phyloP scores from a whole-genome alignment of 163 green algal genomes.

The Volvox carteri region DNA sequence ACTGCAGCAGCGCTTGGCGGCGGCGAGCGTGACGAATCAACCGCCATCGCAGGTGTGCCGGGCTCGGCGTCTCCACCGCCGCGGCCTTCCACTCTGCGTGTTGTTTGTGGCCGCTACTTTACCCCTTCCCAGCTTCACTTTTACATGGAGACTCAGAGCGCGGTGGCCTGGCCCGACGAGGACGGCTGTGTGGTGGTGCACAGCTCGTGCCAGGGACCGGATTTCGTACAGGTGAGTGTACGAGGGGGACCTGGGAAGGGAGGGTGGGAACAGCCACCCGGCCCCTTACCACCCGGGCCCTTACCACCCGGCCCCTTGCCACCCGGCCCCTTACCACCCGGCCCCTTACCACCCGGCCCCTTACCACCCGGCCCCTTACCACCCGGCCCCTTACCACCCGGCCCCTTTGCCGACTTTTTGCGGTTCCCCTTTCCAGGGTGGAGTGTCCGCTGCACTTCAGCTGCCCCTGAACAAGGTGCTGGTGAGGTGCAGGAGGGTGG shows the following conservation, averaged over 20 bases:
- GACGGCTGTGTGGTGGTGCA: slow-evolving; percentile 71
- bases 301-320: background rate
- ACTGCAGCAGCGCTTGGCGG: slow-evolving; percentile 35
- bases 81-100: background rate
- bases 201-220: slow-evolving; percentile 70
- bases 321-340: too few relatives aligned
- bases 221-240: slow-evolving; percentile 61
- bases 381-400: too few relatives aligned
- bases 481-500: slow-evolving; percentile 65
- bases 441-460: slow-evolving; percentile 67
- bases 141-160: slow-evolving; percentile 85
- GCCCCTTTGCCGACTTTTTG: background rate
- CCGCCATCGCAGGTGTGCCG: too few relatives aligned
- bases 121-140: slow-evolving; percentile 74
- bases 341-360: too few relatives aligned
- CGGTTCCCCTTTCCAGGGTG: background rate
- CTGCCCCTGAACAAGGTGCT: slow-evolving; percentile 69
- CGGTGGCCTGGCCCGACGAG: slow-evolving; percentile 68
- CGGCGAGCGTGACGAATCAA: background rate
- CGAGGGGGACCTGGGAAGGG: too few relatives aligned
- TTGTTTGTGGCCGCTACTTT: slow-evolving; percentile 18
- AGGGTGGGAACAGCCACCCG: background rate
- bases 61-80: background rate
- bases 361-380: too few relatives aligned
- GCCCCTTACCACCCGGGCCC: too few relatives aligned